Percentiles rank a stretch among this genome's conserved stretches.
phyloP scores from a whole-genome alignment of 2,329 filamentous ascomycete genomes.

The Chaetomium strumarium region DNA sequence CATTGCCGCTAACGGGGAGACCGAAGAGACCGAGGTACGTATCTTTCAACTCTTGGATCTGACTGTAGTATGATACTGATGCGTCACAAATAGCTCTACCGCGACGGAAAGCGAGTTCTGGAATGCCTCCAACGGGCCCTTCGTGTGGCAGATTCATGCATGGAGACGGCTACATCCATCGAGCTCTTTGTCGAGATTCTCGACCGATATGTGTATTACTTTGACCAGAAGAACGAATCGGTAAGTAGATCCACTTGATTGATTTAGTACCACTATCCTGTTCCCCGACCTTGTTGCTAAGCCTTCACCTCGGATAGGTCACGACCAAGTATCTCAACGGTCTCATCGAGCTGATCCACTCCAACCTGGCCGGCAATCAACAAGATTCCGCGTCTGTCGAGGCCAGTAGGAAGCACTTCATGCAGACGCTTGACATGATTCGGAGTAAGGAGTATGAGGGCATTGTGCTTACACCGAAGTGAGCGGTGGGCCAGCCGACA shows the following conservation, averaged over 20 bases:
- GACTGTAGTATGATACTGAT: constrained; percentile 10
- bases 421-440: constrained; percentile 92
- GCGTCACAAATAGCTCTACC: constrained; percentile 64
- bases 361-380: constrained; percentile 82
- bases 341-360: constrained; percentile 95
- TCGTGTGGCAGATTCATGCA: constrained; percentile 94
- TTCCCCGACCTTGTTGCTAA: neutral
- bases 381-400: constrained; percentile 78
- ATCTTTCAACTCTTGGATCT: neutral
- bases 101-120: constrained; percentile 92
- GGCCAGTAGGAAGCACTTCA: constrained; percentile 86
- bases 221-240: constrained; percentile 97
- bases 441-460: constrained; percentile 87
- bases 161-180: constrained; percentile 95
- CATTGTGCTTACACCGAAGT: constrained; percentile 64
- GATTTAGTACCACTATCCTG: no score
- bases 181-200: constrained; percentile 98
- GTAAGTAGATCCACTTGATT: constrained; percentile 39
- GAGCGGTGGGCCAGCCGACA: neutral
- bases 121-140: constrained; percentile 94
- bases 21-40: constrained; percentile 73
- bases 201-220: constrained; percentile 98
- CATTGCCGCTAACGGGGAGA: constrained; percentile 67
- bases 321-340: constrained; percentile 98
- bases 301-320: constrained; percentile 46